A percentile compares a stretch with the other conserved stretches of the same genome.
Evolutionary conservation across 2,329 filamentous ascomycete species (phyloP).

Genomic region (Diaporthe ampelina): DNA sequence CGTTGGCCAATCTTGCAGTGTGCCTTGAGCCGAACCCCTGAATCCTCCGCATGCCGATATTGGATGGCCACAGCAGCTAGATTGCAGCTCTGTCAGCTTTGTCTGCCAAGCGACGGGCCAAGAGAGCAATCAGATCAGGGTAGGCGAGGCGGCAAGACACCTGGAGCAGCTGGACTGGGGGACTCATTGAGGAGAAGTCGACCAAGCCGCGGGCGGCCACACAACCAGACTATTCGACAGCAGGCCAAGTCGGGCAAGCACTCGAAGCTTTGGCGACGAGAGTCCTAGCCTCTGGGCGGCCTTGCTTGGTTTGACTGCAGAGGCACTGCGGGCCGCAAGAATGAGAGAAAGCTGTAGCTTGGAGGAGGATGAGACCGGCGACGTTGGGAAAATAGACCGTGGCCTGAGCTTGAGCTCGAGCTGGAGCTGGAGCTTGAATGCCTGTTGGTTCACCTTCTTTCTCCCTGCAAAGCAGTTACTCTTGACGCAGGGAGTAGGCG

Average conservation of each 20-base stretch:
- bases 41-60: slow-evolving; percentile 16
- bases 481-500: slow-evolving; percentile 1
- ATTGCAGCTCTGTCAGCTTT: slow-evolving; percentile 28
- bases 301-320: slow-evolving; percentile 21
- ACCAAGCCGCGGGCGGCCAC: no score
- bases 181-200: no score
- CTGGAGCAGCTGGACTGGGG: background rate
- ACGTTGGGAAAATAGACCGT: background rate
- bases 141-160: background rate
- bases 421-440: background rate
- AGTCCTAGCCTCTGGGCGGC: slow-evolving; percentile 6
- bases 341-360: background rate
- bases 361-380: background rate
- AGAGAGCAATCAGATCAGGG: slow-evolving; percentile 7
- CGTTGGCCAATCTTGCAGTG: background rate
- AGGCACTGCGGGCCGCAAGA: background rate
- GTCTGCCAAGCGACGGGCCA: slow-evolving; percentile 22
- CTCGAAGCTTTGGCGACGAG: slow-evolving; percentile 9
- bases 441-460: background rate
- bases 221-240: background rate
- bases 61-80: slow-evolving; percentile 22
- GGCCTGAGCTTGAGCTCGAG: background rate
- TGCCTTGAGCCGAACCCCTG: slow-evolving; percentile 24
- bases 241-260: slow-evolving; percentile 18
- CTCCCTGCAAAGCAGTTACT: background rate